Base-by-base conservation (phyloP, 2,329 filamentous ascomycete species). In the Cladophialophora yegresii region DNA sequence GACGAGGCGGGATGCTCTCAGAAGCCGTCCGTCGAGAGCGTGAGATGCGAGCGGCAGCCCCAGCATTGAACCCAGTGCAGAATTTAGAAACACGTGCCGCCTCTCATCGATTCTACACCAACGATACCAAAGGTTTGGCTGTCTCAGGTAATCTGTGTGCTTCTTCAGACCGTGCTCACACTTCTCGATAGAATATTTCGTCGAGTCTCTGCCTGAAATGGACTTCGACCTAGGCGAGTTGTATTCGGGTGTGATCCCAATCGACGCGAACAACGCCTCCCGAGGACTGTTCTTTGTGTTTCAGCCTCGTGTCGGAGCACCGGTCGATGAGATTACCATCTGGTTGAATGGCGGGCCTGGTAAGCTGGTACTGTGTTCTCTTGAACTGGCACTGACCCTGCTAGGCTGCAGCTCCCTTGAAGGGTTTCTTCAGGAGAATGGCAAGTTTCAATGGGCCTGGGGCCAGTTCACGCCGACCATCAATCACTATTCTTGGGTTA, bases 391-490 rank as follows among this genome's bases (percentile, higher is more conserved):
- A 26, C 53, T 26, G 10, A 49, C 51, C 20, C 4, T 30, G 4
- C 23, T 54, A 60, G 64, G 65, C 47, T 67, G 65, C 60, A 65
- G 63, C 54, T 67, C 65, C 13, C 60, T 67, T 4, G 70, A 73
- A 62, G 74, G 73, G 6, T 73, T 76, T 50, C 69, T 75, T 54
- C 70, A 75, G 53, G 75, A 75, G 51, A 75, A 75, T 50, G 75
- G 75, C 2, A 70, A 64, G 2, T 71, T 76, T 40, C 66, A 71
- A 13, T 73, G 72, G 75, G 36, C 57, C 40, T 58, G 62, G 36
- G 74, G 73, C 16, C 67, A 54, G 49, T 70, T 58, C 67, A 65
- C 20, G 50, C 73, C 68, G 61, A 70, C 67, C 26, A 67, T 61
- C 64, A 76, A 70, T 66, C 69, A 56, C 2, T 76, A 73, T 40